Percentiles rank a stretch among this genome's conserved stretches.
These are phyloP conservation scores for Phytophthora macrochlamydospora DNA, from an alignment of 352 stramenopile genomes.

Conservation along the genomic window DNA sequence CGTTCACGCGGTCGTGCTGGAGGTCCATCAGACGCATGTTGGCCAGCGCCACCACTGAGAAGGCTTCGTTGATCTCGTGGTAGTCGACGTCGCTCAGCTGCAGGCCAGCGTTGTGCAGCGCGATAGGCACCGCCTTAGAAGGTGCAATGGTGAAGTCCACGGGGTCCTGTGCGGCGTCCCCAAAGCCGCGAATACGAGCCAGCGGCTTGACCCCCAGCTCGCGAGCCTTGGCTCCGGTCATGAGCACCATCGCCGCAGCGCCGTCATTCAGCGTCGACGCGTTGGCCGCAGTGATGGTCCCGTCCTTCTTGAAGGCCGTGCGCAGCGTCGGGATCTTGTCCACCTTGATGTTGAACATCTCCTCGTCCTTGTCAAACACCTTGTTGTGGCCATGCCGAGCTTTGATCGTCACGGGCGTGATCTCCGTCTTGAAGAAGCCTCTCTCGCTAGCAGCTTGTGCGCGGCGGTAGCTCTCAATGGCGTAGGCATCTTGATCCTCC, in stretches of 20 bases:
- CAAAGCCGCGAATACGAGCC: constrained; percentile 83
- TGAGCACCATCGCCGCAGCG: constrained; percentile 95
- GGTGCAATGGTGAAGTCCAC: constrained; percentile 97
- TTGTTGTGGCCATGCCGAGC: constrained; percentile 45
- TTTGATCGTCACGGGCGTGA: constrained; percentile 91
- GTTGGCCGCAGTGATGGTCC: constrained; percentile 97
- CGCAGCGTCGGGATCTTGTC: constrained; percentile 92
- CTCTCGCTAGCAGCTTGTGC: constrained; percentile 72
- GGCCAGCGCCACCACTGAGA: constrained; percentile 96
- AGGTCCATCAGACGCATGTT: constrained; percentile 96
- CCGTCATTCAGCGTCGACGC: constrained; percentile 98
- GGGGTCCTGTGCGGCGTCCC: constrained; percentile 87
- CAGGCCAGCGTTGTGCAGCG: constrained; percentile 92
- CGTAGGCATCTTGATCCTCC: constrained; percentile 96
- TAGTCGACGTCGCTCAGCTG: constrained; percentile 95
- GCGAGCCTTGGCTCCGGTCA: constrained; percentile 91
- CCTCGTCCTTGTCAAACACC: constrained; percentile 92
- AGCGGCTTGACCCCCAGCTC: constrained; percentile 79
- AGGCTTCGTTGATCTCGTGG: constrained; percentile 99
- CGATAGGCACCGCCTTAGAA: constrained; percentile 93
- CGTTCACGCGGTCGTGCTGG: constrained; percentile 93
- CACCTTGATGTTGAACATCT: constrained; percentile 90
- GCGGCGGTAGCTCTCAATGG: constrained; percentile 92
- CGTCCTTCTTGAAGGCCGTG: constrained; percentile 96
- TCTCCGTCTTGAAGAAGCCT: constrained; percentile 91